Base-by-base conservation (phyloP, 2,329 filamentous ascomycete genomes). In the Cercospora canescens region DNA sequence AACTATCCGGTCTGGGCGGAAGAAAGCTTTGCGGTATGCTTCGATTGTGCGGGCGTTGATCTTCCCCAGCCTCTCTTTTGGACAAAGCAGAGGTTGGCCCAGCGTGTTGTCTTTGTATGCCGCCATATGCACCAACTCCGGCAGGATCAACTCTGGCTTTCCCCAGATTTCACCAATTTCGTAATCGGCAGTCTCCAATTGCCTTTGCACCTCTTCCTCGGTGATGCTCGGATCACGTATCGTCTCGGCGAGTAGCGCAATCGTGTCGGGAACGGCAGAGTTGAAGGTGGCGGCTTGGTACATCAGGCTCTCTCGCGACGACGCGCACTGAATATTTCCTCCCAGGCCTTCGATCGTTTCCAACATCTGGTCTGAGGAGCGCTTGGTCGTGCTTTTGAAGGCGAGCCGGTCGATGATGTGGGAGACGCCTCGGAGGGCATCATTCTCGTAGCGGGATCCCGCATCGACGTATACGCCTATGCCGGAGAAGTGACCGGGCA, bases 241-340 rank as follows among this genome's bases (percentile, higher is more conserved):
- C 34, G 95, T 98, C 79, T 99, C 95, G 66, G 95, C 94, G 45
- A 99, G 87, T 18, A 99, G 81, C 32, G 86, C 92, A 26, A 96
- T 87, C 12, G 94, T 93, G 8, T 88, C 88, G 6, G 92, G 89
- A 8, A 99, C 93, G 18, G 93, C 90, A 28, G 90, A 90, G 83
- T 99, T 99, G 87, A 99, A 99, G 32, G 94, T 97, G 28, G 95
- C 95, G 1, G 93, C 92, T 80, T 99, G 95, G 83, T 99, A 99
- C 95, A 99, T 99, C 81, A 99, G 87, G 64, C 93, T 93, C 81
- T 99, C 95, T 70, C 95, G 87, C 1, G 93, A 96, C 1, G 94
- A 97, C 11, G 94, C 94, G 81, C 95, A 99, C 81, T 98, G 94
- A 66, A 99, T 94, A 78, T 97, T 97, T 34, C 95, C 95, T 37